Base-by-base conservation (phyloP, 2,329 filamentous ascomycete genomes). In the Fusarium brevicatenulatum region DNA sequence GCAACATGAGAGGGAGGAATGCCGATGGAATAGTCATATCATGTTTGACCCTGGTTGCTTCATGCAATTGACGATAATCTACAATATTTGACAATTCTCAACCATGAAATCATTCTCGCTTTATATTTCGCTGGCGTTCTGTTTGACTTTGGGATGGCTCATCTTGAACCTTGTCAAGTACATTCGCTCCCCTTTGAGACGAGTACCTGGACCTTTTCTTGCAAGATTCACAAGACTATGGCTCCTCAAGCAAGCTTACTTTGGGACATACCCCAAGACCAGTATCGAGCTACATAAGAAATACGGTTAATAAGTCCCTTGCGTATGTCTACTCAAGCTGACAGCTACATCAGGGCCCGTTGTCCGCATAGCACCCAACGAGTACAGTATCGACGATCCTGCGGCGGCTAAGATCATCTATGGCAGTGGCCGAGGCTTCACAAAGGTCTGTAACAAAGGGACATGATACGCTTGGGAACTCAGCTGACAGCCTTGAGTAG, bases 261-360 rank as follows among this genome's bases (percentile, higher is more conserved):
- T 7, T 34, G 54, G 54, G 12, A 46, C 28, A 7, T 56, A 56
- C 9, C 39, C 54, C 2, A 32, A 34, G 21, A n/a, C 54, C 12
- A 44, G 28, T 16, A 32, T 56, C 30, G 39, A 46, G 2, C 39
- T 56, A 1, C 54, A 46, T 5, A 56, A 4, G 2, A 34, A 46
- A n/a, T 13, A 56, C 18, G 54, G 54, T 44, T 1, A 21, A 9
- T 44, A 4, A 0, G 4, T 19, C 4, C 2, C 4, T 23, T 3
- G 1, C 0, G 5, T 9, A 0, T 5, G 7, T 6, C 10, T 10
- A 42, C 19, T 30, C 6, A 15, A 30, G 6, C 36, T 55, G 11
- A 55, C 25, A 5, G 8, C 2, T 2, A 2, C 6, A 1, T 7
- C 3, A 56, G 54, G 54, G 2, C 54, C 39, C 13, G 1, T 56